Conservation (phyloP, 495 filamentous ascomycete species). For the Lasiosphaeria ovina region DNA sequence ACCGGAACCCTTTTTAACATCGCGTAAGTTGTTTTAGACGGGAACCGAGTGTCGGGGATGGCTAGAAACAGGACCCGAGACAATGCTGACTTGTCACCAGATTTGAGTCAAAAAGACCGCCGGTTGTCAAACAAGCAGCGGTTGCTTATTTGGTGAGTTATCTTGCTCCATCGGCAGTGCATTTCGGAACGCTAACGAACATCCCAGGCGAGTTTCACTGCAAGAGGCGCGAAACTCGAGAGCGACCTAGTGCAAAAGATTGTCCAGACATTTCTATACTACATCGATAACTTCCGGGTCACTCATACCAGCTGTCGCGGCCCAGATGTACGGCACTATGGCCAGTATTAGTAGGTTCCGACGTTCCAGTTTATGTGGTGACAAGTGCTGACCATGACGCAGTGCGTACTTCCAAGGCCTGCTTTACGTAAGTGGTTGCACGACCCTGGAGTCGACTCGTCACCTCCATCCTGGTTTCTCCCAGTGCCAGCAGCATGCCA, state of each 20-base stretch:
- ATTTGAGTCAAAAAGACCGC: constrained; percentile 55
- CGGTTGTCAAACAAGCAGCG: constrained; percentile 72
- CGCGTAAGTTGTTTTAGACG: constrained; percentile 14
- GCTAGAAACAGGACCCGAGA: neutral
- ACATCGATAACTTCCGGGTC: constrained; percentile 62
- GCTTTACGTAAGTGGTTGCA: too few relatives aligned
- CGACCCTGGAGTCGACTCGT: too few relatives aligned
- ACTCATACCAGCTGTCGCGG: constrained; percentile 68
- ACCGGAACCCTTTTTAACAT: constrained; percentile 72
- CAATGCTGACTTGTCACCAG: constrained; percentile 8
- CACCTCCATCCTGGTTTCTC: neutral
- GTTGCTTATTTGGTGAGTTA: constrained; percentile 74
- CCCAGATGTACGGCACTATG: constrained; percentile 79
- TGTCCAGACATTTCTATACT: constrained; percentile 68
- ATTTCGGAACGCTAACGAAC: neutral
- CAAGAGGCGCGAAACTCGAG: constrained; percentile 76
- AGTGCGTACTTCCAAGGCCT: constrained; percentile 71
- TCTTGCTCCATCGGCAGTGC: neutral
- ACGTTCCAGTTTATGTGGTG: too few relatives aligned
- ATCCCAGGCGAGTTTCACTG: constrained; percentile 69
- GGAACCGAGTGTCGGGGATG: constrained; percentile 2
- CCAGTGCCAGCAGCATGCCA: constrained; percentile 6
- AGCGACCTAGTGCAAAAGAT: constrained; percentile 72
- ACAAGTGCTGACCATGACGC: too few relatives aligned
- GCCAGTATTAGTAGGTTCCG: constrained; percentile 63